Evolutionary conservation across 2,329 filamentous ascomycete genomes (phyloP).

Genomic region (Lachnellula subtilissima): DNA sequence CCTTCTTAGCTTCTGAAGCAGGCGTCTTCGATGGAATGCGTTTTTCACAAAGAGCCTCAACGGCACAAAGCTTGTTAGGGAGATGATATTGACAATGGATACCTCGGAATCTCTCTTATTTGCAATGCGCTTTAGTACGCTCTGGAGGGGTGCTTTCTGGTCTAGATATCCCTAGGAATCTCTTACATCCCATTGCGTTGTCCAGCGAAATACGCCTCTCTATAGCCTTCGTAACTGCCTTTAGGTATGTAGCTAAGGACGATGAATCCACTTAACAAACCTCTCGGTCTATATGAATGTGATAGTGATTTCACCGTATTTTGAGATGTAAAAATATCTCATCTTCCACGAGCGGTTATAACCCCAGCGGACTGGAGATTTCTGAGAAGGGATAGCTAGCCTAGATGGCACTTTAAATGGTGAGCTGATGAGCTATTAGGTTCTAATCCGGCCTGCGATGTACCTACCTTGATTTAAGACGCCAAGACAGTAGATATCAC

Average conservation of each 20-base stretch:
- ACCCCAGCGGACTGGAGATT: no score
- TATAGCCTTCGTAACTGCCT: constrained; percentile 15
- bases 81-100: constrained; percentile 21
- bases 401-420: no score
- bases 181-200: constrained; percentile 26
- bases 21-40: constrained; percentile 31
- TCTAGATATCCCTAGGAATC: constrained; percentile 30
- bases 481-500: no score
- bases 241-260: constrained; percentile 18
- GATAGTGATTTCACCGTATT: neutral
- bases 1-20: constrained; percentile 24
- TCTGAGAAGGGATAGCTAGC: no score
- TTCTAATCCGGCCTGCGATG: no score
- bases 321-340: neutral
- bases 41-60: constrained; percentile 28
- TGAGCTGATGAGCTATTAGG: no score
- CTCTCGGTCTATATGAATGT: neutral
- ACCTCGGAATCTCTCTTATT: constrained; percentile 20
- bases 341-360: no score
- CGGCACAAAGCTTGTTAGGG: constrained; percentile 24
- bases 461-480: no score
- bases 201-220: constrained; percentile 23
- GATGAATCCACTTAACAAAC: constrained; percentile 21
- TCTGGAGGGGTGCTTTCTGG: constrained; percentile 25
- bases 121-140: constrained; percentile 18